These are phyloP conservation scores for Rhodomyrtus tomentosa DNA, from an alignment of 345 rosid species.

Conservation along the genomic window DNA sequence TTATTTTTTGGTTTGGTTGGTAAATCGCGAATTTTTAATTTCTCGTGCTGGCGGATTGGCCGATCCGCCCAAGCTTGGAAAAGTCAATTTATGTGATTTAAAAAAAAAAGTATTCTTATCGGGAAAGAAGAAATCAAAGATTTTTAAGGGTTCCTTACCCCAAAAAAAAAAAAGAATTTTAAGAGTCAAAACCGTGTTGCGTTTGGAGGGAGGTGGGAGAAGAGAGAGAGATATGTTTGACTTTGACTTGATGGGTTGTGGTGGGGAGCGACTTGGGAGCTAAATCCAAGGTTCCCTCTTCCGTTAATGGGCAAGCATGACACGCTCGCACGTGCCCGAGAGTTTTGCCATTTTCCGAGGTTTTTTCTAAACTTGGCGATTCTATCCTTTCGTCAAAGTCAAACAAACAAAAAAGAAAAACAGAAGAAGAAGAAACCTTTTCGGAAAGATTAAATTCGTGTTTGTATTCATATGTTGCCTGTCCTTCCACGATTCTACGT, in stretches of 20 bases:
- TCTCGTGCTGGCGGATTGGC: constrained; percentile 11
- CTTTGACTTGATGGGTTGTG: background rate
- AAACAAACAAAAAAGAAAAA: background rate
- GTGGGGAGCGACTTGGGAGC: background rate
- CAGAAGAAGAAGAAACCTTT: background rate
- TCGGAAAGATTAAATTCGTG: background rate
- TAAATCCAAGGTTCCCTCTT: background rate
- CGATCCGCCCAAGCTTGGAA: constrained; percentile 8
- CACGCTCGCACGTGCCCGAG: background rate
- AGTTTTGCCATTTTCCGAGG: background rate
- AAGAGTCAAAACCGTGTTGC: constrained; percentile 39
- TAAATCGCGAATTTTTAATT: background rate
- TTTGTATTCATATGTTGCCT: no score
- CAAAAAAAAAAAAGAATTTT: background rate
- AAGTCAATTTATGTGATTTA: background rate
- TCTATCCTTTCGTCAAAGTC: background rate
- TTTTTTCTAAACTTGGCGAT: background rate
- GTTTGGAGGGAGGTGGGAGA: background rate
- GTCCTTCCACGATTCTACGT: no score
- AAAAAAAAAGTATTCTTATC: background rate
- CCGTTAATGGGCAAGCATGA: background rate
- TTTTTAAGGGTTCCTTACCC: no score
- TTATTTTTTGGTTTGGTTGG: background rate
- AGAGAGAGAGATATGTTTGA: background rate
- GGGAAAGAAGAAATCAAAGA: background rate